Conservation (phyloP, 2,329 filamentous ascomycete species). For the Rhytidhysteron rufulum region DNA sequence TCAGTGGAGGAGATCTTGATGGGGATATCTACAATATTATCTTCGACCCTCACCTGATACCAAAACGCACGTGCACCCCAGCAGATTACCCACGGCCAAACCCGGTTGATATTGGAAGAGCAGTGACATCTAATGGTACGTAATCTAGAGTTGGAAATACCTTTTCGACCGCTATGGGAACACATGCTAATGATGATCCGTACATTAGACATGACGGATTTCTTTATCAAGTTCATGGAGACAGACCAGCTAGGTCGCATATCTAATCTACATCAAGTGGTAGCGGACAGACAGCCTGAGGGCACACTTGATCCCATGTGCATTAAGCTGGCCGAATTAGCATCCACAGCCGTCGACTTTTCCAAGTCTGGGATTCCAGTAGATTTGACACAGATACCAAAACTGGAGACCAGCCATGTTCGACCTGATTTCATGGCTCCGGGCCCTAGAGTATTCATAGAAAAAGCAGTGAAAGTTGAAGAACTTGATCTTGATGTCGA, state of each 20-base stretch:
- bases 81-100: constrained; percentile 65
- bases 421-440: constrained; percentile 49
- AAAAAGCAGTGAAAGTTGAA: constrained; percentile 37
- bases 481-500: constrained; percentile 42
- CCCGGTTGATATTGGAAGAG: constrained; percentile 57
- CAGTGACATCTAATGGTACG: no score
- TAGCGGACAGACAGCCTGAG: constrained; percentile 32
- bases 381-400: constrained; percentile 43
- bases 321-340: constrained; percentile 31
- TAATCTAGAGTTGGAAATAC: no score
- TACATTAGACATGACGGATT: constrained; percentile 67
- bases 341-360: constrained; percentile 35
- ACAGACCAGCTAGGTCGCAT: constrained; percentile 42
- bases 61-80: constrained; percentile 41
- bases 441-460: constrained; percentile 39
- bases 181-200: no score
- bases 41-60: constrained; percentile 58
- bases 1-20: constrained; percentile 80
- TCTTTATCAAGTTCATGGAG: constrained; percentile 62
- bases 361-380: constrained; percentile 55
- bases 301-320: constrained; percentile 31
- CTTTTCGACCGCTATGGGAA: no score
- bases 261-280: constrained; percentile 38
- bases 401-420: constrained; percentile 22
- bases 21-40: constrained; percentile 80